phyloP scores from a whole-genome alignment of 2,329 filamentous ascomycete genomes.

The Colletotrichum sp. region DNA sequence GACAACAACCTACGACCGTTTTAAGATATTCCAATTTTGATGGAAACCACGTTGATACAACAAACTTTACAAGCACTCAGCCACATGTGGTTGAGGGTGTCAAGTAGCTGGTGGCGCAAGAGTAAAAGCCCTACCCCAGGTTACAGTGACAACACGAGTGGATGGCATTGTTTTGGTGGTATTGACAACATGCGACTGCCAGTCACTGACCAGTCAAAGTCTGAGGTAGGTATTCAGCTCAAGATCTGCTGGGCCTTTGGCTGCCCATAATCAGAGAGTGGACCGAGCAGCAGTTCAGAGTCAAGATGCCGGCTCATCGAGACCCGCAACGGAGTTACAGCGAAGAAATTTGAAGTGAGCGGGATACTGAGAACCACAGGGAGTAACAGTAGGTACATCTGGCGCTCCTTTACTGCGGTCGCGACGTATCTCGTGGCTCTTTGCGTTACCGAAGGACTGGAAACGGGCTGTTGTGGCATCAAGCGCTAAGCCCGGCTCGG shows the following conservation, averaged over 20 bases:
- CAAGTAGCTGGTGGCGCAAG: not conserved
- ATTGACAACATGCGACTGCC: not conserved
- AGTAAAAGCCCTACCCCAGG: not conserved
- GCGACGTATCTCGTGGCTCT: not conserved
- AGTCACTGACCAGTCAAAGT: not conserved
- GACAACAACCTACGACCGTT: not conserved
- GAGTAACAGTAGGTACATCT: not conserved
- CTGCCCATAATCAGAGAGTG: not conserved
- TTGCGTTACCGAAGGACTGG: not conserved
- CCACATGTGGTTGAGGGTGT: not conserved
- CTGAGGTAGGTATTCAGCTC: not conserved
- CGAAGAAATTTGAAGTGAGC: not conserved
- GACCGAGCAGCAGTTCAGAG: not conserved
- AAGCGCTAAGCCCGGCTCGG: not conserved
- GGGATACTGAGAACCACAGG: not conserved
- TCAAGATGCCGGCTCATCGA: not conserved
- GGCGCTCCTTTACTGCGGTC: not conserved
- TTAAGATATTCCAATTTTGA: not conserved
- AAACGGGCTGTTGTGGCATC: not conserved
- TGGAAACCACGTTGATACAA: not conserved
- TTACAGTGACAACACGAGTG: not conserved
- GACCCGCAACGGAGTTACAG: not conserved
- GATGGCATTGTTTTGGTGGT: not conserved
- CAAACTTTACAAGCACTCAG: not conserved
- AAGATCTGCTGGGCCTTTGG: not conserved